Evolutionary conservation across 208 protist genomes (phyloP).

Genomic region (Acanthamoeba castellanii): DNA sequence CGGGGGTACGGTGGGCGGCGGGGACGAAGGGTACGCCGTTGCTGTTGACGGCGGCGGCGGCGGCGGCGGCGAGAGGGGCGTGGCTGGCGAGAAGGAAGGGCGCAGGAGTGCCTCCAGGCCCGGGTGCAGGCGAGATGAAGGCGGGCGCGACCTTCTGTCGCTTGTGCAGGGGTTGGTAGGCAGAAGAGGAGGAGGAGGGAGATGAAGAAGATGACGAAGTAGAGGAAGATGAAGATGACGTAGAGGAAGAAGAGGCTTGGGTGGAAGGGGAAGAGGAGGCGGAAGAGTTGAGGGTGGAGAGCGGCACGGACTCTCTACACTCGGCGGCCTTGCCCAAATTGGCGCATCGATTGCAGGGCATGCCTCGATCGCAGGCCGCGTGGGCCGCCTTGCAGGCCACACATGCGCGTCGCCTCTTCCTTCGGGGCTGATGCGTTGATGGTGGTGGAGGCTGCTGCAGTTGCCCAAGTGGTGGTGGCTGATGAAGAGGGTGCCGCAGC

Average conservation of each 20-base stretch:
- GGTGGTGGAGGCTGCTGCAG: neutral
- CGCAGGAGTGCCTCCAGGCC: neutral
- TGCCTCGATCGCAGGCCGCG: constrained; percentile 48
- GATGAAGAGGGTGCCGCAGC: neutral
- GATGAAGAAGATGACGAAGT: constrained; percentile 1
- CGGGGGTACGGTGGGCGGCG: neutral
- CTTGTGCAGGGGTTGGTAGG: neutral
- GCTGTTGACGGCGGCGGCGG: neutral
- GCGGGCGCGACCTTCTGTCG: neutral
- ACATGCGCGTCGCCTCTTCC: constrained; percentile 61
- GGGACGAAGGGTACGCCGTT: neutral
- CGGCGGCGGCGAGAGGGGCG: neutral
- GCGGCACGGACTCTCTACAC: constrained; percentile 34
- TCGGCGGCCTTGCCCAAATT: constrained; percentile 57
- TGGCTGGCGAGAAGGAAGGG: neutral
- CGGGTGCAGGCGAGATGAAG: neutral
- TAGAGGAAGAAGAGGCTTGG: neutral
- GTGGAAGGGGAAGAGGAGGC: neutral
- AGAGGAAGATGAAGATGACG: neutral
- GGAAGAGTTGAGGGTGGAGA: neutral
- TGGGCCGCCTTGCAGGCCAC: constrained; percentile 71
- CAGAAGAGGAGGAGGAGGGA: neutral
- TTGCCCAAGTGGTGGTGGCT: neutral
- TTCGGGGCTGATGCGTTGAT: neutral
- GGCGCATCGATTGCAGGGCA: constrained; percentile 67